Conservation (phyloP, 2,329 filamentous ascomycete genomes). For the Chaetomiaceae sp. region DNA sequence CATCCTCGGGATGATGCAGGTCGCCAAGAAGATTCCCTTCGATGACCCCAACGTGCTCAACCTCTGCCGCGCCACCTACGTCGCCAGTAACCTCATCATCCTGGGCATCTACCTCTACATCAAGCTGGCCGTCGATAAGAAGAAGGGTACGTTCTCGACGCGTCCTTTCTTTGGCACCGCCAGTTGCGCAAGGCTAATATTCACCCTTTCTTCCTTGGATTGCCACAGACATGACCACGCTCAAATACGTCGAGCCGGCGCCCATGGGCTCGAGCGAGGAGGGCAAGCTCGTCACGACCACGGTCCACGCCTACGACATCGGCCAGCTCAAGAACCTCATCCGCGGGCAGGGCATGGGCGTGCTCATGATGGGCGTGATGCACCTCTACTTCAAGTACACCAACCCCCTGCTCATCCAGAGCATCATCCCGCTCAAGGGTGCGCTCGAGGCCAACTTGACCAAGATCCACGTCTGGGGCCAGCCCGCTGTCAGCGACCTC, state of each 20-base stretch:
- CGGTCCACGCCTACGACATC: conserved; percentile 89
- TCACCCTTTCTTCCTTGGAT: too few relatives aligned
- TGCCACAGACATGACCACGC: conserved; percentile 85
- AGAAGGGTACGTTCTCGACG: conserved; percentile 68
- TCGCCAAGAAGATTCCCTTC: conserved; percentile 91
- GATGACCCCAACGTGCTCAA: conserved; percentile 66
- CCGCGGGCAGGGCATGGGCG: conserved; percentile 89
- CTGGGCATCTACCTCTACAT: conserved; percentile 78
- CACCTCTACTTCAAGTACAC: conserved; percentile 99
- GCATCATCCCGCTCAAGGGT: conserved; percentile 94
- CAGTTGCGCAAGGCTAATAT: background rate
- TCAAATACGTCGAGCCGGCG: conserved; percentile 97
- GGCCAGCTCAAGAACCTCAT: conserved; percentile 77
- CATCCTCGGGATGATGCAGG: conserved; percentile 97
- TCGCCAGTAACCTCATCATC: conserved; percentile 72
- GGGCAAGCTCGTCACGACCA: conserved; percentile 93
- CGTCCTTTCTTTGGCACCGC: background rate
- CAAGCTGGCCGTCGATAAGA: conserved; percentile 80
- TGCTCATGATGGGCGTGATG: conserved; percentile 98
- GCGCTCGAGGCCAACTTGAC: conserved; percentile 91
- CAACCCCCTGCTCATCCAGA: conserved; percentile 97
- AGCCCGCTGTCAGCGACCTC: conserved; percentile 81
- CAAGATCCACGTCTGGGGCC: conserved; percentile 89
- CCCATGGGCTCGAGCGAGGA: conserved; percentile 91
- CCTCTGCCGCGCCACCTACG: conserved; percentile 48